Percentiles rank a stretch among this genome's conserved stretches.
phyloP scores from a whole-genome alignment of 75 land plant genomes.

The Gnetum montanum region DNA sequence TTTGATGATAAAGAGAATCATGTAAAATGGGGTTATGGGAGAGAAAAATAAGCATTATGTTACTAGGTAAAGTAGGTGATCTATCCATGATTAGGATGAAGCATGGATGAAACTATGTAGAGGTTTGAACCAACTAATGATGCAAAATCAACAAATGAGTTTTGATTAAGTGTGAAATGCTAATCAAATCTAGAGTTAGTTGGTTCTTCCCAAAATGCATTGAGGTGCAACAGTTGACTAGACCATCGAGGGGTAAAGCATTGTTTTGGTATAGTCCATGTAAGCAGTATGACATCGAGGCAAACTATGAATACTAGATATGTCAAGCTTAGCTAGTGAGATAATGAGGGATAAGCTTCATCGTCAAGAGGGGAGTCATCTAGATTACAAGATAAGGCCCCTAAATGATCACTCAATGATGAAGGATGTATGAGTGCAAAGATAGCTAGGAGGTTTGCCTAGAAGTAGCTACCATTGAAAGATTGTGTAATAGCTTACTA shows the following conservation, averaged over 20 bases:
- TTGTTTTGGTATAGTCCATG: neutral
- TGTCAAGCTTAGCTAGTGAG: neutral
- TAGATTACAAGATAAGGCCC: neutral
- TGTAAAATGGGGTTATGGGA: too few relatives aligned
- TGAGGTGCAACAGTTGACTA: neutral
- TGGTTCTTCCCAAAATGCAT: conserved; percentile 1
- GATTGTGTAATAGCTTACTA: conserved; percentile 10
- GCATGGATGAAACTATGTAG: too few relatives aligned
- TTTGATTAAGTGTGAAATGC: neutral
- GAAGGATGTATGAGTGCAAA: neutral
- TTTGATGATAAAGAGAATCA: too few relatives aligned
- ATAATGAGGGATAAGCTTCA: neutral
- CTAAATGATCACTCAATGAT: neutral
- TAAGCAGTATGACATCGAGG: neutral
- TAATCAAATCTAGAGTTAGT: neutral
- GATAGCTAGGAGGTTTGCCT: conserved; percentile 7
- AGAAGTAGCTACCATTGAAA: conserved; percentile 3
- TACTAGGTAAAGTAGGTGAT: too few relatives aligned
- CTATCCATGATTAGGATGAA: too few relatives aligned
- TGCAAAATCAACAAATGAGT: conserved; percentile 4
- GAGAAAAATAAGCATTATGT: too few relatives aligned
- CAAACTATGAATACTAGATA: too few relatives aligned
- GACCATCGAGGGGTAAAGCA: neutral
- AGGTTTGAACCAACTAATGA: conserved; percentile 7
- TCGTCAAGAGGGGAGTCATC: neutral